Conservation (phyloP, 495 filamentous ascomycete species). For the Penicillium lagena region DNA sequence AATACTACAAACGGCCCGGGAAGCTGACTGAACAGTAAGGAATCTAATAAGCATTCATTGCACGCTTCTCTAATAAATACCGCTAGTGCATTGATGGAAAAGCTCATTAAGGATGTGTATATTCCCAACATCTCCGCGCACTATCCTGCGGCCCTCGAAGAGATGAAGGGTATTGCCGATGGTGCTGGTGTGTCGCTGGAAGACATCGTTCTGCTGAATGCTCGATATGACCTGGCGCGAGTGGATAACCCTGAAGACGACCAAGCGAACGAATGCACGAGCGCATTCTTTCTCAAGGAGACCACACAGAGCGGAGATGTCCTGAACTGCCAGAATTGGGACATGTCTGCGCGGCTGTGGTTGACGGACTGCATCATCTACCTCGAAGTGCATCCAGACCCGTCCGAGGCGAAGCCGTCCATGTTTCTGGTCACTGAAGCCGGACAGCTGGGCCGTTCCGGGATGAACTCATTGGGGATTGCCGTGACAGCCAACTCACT, state of each 20-base stretch:
- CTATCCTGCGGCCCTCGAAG: constrained; percentile 18
- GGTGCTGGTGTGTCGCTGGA: constrained; percentile 16
- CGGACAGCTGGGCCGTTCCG: constrained; percentile 18
- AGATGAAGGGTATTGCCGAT: constrained; percentile 21
- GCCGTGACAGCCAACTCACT: constrained; percentile 16
- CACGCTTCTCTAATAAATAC: too few species aligned
- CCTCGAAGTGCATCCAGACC: constrained; percentile 17
- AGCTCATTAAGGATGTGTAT: background rate
- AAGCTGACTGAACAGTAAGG: constrained; percentile 14
- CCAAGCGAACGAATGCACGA: background rate
- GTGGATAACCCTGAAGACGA: background rate
- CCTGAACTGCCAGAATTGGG: constrained; percentile 22
- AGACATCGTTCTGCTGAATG: constrained; percentile 22
- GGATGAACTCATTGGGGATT: constrained; percentile 18
- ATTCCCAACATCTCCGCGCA: constrained; percentile 9
- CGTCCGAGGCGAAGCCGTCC: constrained; percentile 6
- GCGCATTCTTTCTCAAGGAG: background rate
- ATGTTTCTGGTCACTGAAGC: constrained; percentile 23
- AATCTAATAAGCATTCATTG: too few species aligned
- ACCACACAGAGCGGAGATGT: constrained; percentile 9
- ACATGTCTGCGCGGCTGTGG: constrained; percentile 9
- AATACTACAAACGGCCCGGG: constrained; percentile 16
- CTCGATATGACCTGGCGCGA: constrained; percentile 17
- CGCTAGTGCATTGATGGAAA: too few species aligned
- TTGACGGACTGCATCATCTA: constrained; percentile 10